A percentile compares a stretch with the other conserved stretches of the same genome.
Conservation (phyloP, 1,284 basidiomycete genomes). For the Cutaneotrichosporon sp. region DNA sequence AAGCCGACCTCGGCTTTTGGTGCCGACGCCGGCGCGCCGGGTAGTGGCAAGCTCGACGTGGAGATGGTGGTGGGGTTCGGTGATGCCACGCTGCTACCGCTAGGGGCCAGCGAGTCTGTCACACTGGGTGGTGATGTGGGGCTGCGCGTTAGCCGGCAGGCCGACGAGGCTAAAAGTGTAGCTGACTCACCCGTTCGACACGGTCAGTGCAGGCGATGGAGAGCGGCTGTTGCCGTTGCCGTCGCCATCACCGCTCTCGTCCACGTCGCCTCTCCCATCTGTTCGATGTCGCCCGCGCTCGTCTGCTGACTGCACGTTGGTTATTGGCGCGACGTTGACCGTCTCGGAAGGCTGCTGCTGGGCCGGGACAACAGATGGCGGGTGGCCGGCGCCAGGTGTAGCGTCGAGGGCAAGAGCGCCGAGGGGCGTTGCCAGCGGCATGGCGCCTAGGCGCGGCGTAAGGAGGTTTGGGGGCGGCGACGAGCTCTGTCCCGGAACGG, state of each 20-base stretch:
- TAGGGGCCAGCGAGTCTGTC: slow-evolving; percentile 11
- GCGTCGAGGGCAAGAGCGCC: slow-evolving; percentile 6
- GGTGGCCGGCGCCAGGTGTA: neutral
- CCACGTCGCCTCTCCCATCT: neutral
- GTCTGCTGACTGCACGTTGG: neutral
- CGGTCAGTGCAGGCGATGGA: slow-evolving; percentile 19
- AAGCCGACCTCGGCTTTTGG: slow-evolving; percentile 36
- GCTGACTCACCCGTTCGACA: slow-evolving; percentile 21
- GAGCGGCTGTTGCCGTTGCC: slow-evolving; percentile 7
- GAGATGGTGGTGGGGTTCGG: slow-evolving; percentile 15
- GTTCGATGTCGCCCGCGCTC: neutral
- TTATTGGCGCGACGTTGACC: too few relatives aligned
- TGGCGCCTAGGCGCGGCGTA: slow-evolving; percentile 14
- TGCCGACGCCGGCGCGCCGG: neutral
- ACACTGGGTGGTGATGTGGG: slow-evolving; percentile 17
- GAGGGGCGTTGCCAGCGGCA: slow-evolving; percentile 9
- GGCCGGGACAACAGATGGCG: neutral
- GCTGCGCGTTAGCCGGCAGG: slow-evolving; percentile 13
- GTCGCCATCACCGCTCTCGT: neutral
- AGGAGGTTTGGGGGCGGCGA: slow-evolving; percentile 16
- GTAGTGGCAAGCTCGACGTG: slow-evolving; percentile 7
- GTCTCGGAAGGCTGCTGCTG: neutral
- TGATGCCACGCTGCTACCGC: slow-evolving; percentile 10
- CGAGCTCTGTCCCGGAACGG: slow-evolving; percentile 20
- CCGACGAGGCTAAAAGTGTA: neutral